Percentiles rank a stretch among this genome's conserved stretches.
Conservation (phyloP, 768 basidiomycete genomes). For the Psilocybe sp. region DNA sequence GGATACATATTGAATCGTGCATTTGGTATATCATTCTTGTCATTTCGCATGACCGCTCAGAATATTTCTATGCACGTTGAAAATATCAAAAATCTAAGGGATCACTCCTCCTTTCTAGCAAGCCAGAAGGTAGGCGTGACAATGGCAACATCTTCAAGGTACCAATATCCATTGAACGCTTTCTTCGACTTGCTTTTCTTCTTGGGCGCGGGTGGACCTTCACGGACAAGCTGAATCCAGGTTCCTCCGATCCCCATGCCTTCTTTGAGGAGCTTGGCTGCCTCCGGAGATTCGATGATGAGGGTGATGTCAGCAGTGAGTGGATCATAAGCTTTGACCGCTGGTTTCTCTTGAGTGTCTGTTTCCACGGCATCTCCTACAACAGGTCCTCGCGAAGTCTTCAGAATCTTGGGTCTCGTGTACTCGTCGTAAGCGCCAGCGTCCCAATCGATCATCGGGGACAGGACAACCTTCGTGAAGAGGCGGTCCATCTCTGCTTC, state of each 20-base stretch:
- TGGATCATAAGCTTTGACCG: constrained; percentile 42
- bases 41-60: too few relatives aligned
- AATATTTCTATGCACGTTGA: too few relatives aligned
- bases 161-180: constrained; percentile 34
- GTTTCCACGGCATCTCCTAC: constrained; percentile 32
- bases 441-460: constrained; percentile 43
- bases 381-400: constrained; percentile 30
- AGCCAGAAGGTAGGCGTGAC: constrained; percentile 37
- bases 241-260: constrained; percentile 65
- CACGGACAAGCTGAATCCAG: constrained; percentile 65
- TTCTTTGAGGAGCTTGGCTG: constrained; percentile 36
- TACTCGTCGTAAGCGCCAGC: constrained; percentile 31
- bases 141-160: constrained; percentile 37
- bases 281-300: constrained; percentile 41
- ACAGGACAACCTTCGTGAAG: constrained; percentile 35
- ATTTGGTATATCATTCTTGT: too few relatives aligned
- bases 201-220: constrained; percentile 30
- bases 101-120: neutral
- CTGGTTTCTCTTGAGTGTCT: constrained; percentile 17
- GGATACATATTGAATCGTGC: too few relatives aligned
- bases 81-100: neutral
- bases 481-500: constrained; percentile 34
- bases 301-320: constrained; percentile 58
- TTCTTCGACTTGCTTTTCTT: constrained; percentile 35
- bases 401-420: constrained; percentile 33